Evolutionary conservation across 768 basidiomycete genomes (phyloP).

Genomic region (Mycena belliarum): DNA sequence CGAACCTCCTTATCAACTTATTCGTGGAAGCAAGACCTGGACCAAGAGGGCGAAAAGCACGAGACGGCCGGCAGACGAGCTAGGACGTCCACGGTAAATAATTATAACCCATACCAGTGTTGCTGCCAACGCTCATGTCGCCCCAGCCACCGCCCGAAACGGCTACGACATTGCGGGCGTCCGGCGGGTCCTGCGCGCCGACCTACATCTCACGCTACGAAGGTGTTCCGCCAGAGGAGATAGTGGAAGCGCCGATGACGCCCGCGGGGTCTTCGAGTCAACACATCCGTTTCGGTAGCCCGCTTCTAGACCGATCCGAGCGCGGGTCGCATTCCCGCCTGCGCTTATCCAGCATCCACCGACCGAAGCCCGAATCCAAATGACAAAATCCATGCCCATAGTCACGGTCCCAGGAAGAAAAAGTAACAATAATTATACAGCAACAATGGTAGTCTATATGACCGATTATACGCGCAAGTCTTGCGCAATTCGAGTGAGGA

Average conservation of each 20-base stretch:
- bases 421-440: background rate
- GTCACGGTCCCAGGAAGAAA: background rate
- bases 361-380: background rate
- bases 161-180: background rate
- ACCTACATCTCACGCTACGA: conserved; percentile 1
- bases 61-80: background rate
- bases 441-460: background rate
- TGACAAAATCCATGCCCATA: conserved; percentile 3
- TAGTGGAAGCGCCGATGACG: background rate
- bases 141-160: background rate
- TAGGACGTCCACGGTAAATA: background rate
- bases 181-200: background rate
- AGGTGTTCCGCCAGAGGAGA: conserved; percentile 4
- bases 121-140: background rate
- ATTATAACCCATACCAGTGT: background rate
- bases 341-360: conserved; percentile 11
- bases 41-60: conserved; percentile 13
- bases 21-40: conserved; percentile 35
- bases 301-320: conserved; percentile 11
- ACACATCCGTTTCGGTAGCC: conserved; percentile 12
- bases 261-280: background rate
- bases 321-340: conserved; percentile 11
- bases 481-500: conserved; percentile 55
- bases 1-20: conserved; percentile 41
- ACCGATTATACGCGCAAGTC: conserved; percentile 10